Evolutionary conservation across 495 filamentous ascomycete species (phyloP).

Genomic region (Alectoria sarmentosa): DNA sequence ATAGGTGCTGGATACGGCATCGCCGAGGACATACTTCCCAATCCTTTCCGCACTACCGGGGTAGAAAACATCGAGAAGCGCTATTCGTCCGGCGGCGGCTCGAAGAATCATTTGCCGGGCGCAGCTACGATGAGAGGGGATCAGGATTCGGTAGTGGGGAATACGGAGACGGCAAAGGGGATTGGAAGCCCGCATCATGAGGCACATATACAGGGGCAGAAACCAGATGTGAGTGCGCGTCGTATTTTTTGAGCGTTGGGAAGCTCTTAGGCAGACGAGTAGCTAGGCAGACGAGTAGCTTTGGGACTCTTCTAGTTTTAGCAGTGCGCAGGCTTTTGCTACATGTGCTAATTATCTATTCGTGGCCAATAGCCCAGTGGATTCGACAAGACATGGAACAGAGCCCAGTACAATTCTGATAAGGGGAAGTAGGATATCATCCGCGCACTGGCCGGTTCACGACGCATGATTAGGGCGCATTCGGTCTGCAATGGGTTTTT

Average conservation of each 20-base stretch:
- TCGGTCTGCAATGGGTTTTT: not conserved
- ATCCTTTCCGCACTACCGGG: constrained; percentile 23
- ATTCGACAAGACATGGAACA: constrained; percentile 20
- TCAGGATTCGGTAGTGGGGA: constrained; percentile 19
- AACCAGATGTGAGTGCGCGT: constrained; percentile 22
- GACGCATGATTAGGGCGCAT: constrained; percentile 5
- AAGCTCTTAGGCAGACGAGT: not conserved
- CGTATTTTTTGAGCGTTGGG: not conserved
- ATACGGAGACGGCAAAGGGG: constrained; percentile 21
- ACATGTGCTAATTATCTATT: not conserved
- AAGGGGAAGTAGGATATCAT: constrained; percentile 13
- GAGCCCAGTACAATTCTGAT: constrained; percentile 11
- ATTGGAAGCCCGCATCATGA: constrained; percentile 25
- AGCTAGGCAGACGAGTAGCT: not conserved
- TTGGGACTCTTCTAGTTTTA: not conserved
- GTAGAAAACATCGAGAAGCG: constrained; percentile 31
- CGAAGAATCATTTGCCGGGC: constrained; percentile 27
- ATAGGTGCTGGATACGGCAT: not conserved
- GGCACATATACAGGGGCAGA: constrained; percentile 27
- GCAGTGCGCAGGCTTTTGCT: not conserved
- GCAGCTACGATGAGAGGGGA: constrained; percentile 22
- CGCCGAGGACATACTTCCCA: constrained; percentile 11
- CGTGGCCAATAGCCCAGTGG: constrained; percentile 5
- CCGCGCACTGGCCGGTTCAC: not conserved
- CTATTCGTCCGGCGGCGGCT: constrained; percentile 28